Evolutionary conservation across 495 filamentous ascomycete genomes (phyloP), one percentile per base, ranked within the genome.

Genomic region (Talaromyces nanjingensis): DNA sequence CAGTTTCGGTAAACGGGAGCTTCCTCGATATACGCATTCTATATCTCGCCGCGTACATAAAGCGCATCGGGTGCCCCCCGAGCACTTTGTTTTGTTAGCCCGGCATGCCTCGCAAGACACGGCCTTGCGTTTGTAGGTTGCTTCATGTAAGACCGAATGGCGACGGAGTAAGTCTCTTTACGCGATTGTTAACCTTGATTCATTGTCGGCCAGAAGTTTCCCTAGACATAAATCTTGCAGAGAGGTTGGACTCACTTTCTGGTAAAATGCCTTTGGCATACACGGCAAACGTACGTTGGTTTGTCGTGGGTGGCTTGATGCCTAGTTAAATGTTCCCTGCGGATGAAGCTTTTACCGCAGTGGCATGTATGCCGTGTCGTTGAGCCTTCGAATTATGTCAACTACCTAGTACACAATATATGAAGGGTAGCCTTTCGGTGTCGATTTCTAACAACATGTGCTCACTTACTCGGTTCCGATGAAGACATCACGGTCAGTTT

Each of bases 11-110:
- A 25, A 3, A 45, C 34, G 34, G 34, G 24, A 12, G 11, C 37
- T 14, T 2, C 34, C 31, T 60, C 39, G 33, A 34, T 33, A 60
- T 5, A 34, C 45, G 33, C 59, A 60, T 16, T 47, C 22, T 18
- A 60, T 60, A 39, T 20, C 20, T 18, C 58, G 58, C 22, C 58
- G 58, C 6, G 33, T 42, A 60, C 59, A 60, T 25, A 45, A 29
- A 11, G 39, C 22, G 37, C 59, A 60, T 18, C 39, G 33, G 24
- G 0, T 47, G 14, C 59, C 59, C 2, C 59, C 59, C 1, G 59
- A 60, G 34, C 59, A 60, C 29, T 60, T 60, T 3, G 34, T 60
- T 60, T 60, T 60, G 14, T 60, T 60, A 60, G 59, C 34, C 14
- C 59, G 59, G 22, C 59, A 60, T 16, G 37, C 59, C 11, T 47